phyloP scores from a whole-genome alignment of 2,329 filamentous ascomycete species.

The Lecanoromycetidae sp. region DNA sequence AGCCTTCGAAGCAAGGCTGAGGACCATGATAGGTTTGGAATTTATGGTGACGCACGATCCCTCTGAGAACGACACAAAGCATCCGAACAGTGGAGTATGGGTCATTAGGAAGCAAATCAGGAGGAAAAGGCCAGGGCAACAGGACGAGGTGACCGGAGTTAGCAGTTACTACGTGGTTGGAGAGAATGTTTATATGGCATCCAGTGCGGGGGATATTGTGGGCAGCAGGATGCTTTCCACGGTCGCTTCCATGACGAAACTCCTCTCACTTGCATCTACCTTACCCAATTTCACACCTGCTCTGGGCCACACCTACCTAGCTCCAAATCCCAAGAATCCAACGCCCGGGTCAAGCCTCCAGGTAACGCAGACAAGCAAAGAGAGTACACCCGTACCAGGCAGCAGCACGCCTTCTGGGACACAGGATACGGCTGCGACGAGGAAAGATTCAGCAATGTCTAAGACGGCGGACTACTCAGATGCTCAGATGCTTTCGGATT shows the following conservation, averaged over 20 bases:
- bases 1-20: conserved; percentile 43
- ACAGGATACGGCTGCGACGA: conserved; percentile 19
- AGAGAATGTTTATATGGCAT: conserved; percentile 49
- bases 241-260: conserved; percentile 43
- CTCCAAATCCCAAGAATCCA: conserved; percentile 33
- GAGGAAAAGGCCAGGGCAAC: conserved; percentile 30
- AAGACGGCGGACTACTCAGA: conserved; percentile 22
- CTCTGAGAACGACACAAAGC: conserved; percentile 26
- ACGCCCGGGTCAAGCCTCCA: conserved; percentile 26
- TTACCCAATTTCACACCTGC: conserved; percentile 47
- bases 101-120: conserved; percentile 48
- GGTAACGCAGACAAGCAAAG: conserved; percentile 35
- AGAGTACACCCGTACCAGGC: conserved; percentile 36
- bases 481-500: conserved; percentile 33
- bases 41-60: conserved; percentile 50
- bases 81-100: conserved; percentile 38
- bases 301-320: conserved; percentile 47
- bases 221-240: conserved; percentile 44
- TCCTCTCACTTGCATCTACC: conserved; percentile 41
- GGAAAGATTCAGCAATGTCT: conserved; percentile 16
- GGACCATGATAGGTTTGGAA: conserved; percentile 44
- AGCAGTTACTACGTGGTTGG: conserved; percentile 51
- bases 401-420: conserved; percentile 34
- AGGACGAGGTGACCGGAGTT: conserved; percentile 41
- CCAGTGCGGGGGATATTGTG: conserved; percentile 47